Percentiles rank a stretch among this genome's conserved stretches.
Evolutionary conservation across 441 rosid genomes (phyloP).

Genomic region (Syzygium syzygioides): DNA sequence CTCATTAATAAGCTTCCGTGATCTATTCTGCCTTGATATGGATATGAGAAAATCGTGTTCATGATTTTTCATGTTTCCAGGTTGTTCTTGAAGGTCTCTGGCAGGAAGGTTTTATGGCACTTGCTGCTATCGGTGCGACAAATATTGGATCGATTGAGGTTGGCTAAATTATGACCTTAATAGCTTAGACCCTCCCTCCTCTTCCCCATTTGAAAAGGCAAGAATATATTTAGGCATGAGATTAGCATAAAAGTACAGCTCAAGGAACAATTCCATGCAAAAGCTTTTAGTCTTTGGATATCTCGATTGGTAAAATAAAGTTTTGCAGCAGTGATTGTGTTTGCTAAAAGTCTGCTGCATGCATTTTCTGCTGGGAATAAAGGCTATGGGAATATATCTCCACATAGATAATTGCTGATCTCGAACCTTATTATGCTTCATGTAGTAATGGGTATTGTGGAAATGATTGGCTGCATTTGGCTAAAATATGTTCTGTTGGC

Average conservation of each 20-base stretch:
- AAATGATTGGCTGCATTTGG: not conserved
- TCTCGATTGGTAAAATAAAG: not conserved
- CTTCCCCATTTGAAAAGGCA: not conserved
- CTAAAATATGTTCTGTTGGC: not conserved
- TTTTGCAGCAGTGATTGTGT: not conserved
- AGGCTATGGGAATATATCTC: not conserved
- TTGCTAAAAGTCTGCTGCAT: not conserved
- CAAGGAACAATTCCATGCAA: not conserved
- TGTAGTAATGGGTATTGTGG: not conserved
- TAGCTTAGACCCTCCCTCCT: not conserved
- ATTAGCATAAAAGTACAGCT: not conserved
- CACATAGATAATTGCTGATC: not conserved
- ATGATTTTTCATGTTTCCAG: slow-evolving; percentile 21
- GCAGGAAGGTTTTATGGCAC: slow-evolving; percentile 87
- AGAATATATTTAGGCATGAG: not conserved
- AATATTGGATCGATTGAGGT: slow-evolving; percentile 97
- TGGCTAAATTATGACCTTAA: not conserved
- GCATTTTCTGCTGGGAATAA: not conserved
- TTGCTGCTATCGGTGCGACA: slow-evolving; percentile 92
- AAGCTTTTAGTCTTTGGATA: not conserved
- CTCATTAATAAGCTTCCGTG: not conserved
- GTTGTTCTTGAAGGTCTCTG: slow-evolving; percentile 91
- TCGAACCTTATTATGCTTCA: not conserved
- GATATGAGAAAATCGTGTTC: not conserved
- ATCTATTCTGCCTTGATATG: not conserved